Evolutionary conservation across 192 early-diverging fungal genomes (phyloP).

Genomic region (Rhizophagus clarus): DNA sequence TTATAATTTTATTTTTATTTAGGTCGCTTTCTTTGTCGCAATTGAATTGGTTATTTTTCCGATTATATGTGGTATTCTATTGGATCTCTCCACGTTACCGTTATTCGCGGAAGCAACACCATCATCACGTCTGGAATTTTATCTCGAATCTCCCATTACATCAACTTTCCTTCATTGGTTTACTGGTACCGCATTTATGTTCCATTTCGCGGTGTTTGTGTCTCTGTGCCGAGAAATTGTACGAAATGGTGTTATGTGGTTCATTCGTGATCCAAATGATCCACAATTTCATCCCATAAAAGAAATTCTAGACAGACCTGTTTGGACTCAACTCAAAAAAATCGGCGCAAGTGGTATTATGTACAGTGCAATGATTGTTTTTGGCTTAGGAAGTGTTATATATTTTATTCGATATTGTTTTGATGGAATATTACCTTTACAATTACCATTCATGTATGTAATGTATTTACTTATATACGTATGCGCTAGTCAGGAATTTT

Average conservation of each 20-base stretch:
- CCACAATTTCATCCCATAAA: constrained; percentile 92
- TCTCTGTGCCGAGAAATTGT: constrained; percentile 78
- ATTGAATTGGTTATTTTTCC: constrained; percentile 92
- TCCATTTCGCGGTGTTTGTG: constrained; percentile 89
- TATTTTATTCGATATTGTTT: constrained; percentile 37
- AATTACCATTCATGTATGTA: constrained; percentile 67
- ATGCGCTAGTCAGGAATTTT: background rate
- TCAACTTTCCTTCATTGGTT: constrained; percentile 88
- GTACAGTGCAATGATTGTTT: constrained; percentile 79
- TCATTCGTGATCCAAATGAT: constrained; percentile 96
- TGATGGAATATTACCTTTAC: constrained; percentile 59
- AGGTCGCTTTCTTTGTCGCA: constrained; percentile 81
- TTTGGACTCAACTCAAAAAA: constrained; percentile 78
- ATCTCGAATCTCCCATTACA: constrained; percentile 62
- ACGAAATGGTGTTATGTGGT: constrained; percentile 96
- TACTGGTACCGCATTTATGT: constrained; percentile 91
- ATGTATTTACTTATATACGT: constrained; percentile 28
- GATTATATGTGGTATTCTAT: constrained; percentile 79
- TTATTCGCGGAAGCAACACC: constrained; percentile 67
- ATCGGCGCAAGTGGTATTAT: constrained; percentile 79
- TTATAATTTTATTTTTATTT: constrained; percentile 29
- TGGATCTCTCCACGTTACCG: constrained; percentile 82
- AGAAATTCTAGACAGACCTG: constrained; percentile 85
- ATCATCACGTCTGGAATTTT: constrained; percentile 58
- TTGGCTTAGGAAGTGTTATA: constrained; percentile 68